Base-by-base conservation (phyloP, 805 yeast genomes). In the Pichia heedii region DNA sequence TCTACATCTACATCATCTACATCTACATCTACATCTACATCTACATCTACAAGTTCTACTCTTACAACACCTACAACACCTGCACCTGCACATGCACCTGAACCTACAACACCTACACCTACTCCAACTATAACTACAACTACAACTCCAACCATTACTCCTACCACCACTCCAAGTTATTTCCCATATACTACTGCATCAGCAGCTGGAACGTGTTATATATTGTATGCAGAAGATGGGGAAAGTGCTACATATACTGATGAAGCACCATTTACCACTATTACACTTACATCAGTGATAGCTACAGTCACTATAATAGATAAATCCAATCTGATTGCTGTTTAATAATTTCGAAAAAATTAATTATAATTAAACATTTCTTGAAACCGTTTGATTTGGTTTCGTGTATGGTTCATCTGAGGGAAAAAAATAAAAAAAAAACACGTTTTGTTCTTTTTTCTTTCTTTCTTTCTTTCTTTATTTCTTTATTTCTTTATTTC, bases 141-240 rank as follows among this genome's bases (percentile, higher is more conserved):
- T 26, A 33, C 41, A 9, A n/a, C 50, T 20, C 3, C 44, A 19
- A n/a, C 41, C 13, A 19, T 46, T 12, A 8, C 51, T n/a, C 36
- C 51, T 16, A 18, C 57, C 20, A 11, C 52, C 5, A 36, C 38
- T 5, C 29, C 22, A 21, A 37, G 22, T 6, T 57, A 51, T 46
- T 53, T 62, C 15, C 53, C 68, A 9, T 64, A 61, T 48, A 52
- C 56, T 22, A 64, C 68, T 2, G 59, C 54, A 33, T 50, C 55
- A 8, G 43, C 45, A 2, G 54, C 46, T 34, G 68, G 68, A 10
- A 60, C 62, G 1, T 64, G 68, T 47, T 59, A 51, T 44, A 60
- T 65, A 15, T 60, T 57, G 55, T 65, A 64, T 43, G 69, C 64
- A 5, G 65, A 62, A 41, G 65, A 54, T 33, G 55, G 50, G 22